phyloP scores from a whole-genome alignment of 345 rosid genomes.

The Nephelium lappaceum region DNA sequence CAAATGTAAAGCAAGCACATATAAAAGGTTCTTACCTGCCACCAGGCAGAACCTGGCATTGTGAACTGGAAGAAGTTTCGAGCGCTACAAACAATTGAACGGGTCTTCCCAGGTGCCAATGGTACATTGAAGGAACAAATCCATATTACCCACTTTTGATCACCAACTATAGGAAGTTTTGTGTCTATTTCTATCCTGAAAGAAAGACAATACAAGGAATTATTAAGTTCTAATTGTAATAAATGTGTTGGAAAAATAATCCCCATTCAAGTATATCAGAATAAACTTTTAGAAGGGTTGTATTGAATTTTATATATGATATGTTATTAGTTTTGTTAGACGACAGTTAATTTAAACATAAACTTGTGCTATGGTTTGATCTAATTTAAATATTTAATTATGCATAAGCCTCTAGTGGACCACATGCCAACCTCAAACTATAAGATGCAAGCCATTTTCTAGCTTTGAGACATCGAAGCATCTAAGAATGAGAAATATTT shows the following conservation, averaged over 20 bases:
- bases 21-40: slow-evolving; percentile 66
- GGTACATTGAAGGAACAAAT: slow-evolving; percentile 96
- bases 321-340: neutral
- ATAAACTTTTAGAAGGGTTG: neutral
- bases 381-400: neutral
- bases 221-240: neutral
- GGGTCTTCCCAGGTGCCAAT: slow-evolving; percentile 97
- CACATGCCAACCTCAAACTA: neutral
- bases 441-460: slow-evolving; percentile 1
- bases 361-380: neutral
- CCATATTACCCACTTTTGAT: slow-evolving; percentile 92
- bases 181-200: slow-evolving; percentile 88
- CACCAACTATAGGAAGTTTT: slow-evolving; percentile 79
- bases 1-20: neutral
- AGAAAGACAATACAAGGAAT: slow-evolving; percentile 10
- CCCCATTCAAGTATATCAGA: neutral
- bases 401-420: neutral
- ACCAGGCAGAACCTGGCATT: slow-evolving; percentile 94
- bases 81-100: slow-evolving; percentile 95
- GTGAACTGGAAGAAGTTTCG: slow-evolving; percentile 93
- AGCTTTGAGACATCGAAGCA: neutral
- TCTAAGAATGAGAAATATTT: neutral
- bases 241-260: neutral
- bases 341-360: neutral
- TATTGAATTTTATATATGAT: neutral